A percentile compares a stretch with the other conserved stretches of the same genome.
These are phyloP conservation scores for Chrysosphaeria jannelii DNA, from an alignment of 2,329 filamentous ascomycete genomes.

Conservation along the genomic window DNA sequence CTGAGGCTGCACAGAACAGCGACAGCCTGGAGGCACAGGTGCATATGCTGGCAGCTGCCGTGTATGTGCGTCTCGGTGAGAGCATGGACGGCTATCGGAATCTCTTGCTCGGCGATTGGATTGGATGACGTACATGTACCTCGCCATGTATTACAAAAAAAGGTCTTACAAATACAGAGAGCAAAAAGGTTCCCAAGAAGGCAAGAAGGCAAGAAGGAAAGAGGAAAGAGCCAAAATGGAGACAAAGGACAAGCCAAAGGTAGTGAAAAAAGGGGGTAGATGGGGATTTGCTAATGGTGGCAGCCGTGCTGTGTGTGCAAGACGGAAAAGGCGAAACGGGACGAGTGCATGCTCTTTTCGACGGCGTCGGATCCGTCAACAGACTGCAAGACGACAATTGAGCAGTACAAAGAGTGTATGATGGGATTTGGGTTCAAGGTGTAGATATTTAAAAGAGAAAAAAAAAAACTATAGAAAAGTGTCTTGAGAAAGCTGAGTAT, in stretches of 20 bases:
- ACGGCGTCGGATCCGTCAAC: conserved; percentile 50
- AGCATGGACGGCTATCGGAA: conserved; percentile 57
- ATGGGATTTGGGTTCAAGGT: conserved; percentile 67
- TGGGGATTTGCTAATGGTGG: background rate
- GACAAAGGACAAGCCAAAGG: conserved; percentile 12
- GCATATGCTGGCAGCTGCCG: conserved; percentile 47
- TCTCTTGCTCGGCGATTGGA: conserved; percentile 40
- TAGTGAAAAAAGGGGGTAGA: too few relatives aligned
- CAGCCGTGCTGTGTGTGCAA: conserved; percentile 97
- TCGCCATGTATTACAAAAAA: too few relatives aligned
- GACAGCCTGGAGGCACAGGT: conserved; percentile 53
- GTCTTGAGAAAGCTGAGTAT: too few relatives aligned
- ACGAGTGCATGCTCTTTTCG: conserved; percentile 98
- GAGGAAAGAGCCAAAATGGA: background rate
- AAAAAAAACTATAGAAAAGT: background rate
- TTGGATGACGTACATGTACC: conserved; percentile 9
- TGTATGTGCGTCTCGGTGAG: conserved; percentile 50
- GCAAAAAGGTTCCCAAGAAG: too few relatives aligned
- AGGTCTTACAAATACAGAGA: too few relatives aligned
- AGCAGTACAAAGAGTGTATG: conserved; percentile 80
- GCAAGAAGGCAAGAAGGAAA: background rate
- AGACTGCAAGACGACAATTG: conserved; percentile 58
- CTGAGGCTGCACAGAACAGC: conserved; percentile 14
- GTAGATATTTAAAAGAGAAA: conserved; percentile 7
- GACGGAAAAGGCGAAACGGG: conserved; percentile 67